Evolutionary conservation across 768 basidiomycete species (phyloP).

Genomic region (Termitomyces bulborhizus): DNA sequence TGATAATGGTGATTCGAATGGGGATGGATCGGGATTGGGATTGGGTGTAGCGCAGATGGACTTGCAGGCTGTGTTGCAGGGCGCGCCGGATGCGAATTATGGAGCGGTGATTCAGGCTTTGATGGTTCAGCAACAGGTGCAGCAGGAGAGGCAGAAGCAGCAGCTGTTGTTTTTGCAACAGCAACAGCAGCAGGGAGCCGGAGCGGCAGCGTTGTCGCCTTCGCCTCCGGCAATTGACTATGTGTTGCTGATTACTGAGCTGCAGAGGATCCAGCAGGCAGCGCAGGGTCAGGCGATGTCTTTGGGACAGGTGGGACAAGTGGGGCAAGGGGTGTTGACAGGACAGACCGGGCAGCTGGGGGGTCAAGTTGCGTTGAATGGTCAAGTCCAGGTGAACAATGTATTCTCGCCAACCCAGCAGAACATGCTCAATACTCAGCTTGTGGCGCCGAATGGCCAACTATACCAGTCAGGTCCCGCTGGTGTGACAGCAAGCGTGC

Average conservation of each 20-base stretch:
- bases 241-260: conserved; percentile 13
- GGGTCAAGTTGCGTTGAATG: not conserved
- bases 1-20: too few relatives aligned
- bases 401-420: not conserved
- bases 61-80: conserved; percentile 26
- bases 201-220: not conserved
- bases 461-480: not conserved
- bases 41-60: conserved; percentile 7
- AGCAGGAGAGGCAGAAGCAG: conserved; percentile 11
- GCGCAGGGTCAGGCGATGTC: conserved; percentile 2
- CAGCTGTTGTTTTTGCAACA: conserved; percentile 5
- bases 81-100: conserved; percentile 26
- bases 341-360: not conserved
- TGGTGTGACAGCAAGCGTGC: not conserved
- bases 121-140: conserved; percentile 12
- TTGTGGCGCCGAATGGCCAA: not conserved
- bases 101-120: conserved; percentile 25
- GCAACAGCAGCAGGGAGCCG: conserved; percentile 2
- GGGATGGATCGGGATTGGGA: too few relatives aligned
- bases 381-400: conserved; percentile 5
- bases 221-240: conserved; percentile 13
- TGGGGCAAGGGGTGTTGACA: not conserved
- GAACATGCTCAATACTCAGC: not conserved
- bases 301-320: not conserved
- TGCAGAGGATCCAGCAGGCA: conserved; percentile 14